These are phyloP conservation scores for Coprinellus micaceus DNA, from an alignment of 768 basidiomycete species.

Conservation along the genomic window DNA sequence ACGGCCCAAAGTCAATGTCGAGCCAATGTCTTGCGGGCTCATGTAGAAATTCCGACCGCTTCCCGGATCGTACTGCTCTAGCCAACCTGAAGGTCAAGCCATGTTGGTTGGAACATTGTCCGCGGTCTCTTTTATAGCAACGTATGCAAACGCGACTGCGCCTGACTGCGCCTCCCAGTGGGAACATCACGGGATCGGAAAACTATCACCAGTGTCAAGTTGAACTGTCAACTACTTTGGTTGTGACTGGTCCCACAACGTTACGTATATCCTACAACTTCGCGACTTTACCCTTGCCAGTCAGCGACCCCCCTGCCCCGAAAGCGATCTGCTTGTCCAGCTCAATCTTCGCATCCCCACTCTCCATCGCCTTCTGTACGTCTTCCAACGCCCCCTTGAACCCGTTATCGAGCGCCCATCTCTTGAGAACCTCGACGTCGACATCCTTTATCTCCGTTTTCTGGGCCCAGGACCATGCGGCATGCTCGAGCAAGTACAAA, in stretches of 20 bases:
- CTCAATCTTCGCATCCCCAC: slow-evolving; percentile 19
- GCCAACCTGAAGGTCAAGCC: slow-evolving; percentile 57
- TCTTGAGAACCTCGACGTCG: slow-evolving; percentile 50
- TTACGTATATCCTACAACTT: neutral
- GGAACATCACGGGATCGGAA: neutral
- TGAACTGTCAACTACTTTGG: too few relatives aligned
- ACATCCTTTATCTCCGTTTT: slow-evolving; percentile 28
- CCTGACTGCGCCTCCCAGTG: too few relatives aligned
- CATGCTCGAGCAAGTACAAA: slow-evolving; percentile 64
- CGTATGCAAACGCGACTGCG: too few relatives aligned
- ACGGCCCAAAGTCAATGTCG: neutral
- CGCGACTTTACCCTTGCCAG: too few relatives aligned
- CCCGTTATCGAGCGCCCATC: slow-evolving; percentile 49
- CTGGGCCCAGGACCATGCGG: slow-evolving; percentile 49
- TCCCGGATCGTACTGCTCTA: slow-evolving; percentile 39
- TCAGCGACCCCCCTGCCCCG: slow-evolving; percentile 14
- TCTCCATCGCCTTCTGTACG: slow-evolving; percentile 27
- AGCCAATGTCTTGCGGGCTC: too few relatives aligned
- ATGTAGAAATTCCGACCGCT: slow-evolving; percentile 51
- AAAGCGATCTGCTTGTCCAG: slow-evolving; percentile 35
- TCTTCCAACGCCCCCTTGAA: slow-evolving; percentile 35
- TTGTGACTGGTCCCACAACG: neutral
- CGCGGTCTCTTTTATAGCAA: neutral
- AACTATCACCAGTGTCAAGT: neutral
- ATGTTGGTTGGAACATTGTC: neutral